These are phyloP conservation scores for Decorospora gaudefroyi DNA, from an alignment of 2,329 filamentous ascomycete species.

Conservation along the genomic window DNA sequence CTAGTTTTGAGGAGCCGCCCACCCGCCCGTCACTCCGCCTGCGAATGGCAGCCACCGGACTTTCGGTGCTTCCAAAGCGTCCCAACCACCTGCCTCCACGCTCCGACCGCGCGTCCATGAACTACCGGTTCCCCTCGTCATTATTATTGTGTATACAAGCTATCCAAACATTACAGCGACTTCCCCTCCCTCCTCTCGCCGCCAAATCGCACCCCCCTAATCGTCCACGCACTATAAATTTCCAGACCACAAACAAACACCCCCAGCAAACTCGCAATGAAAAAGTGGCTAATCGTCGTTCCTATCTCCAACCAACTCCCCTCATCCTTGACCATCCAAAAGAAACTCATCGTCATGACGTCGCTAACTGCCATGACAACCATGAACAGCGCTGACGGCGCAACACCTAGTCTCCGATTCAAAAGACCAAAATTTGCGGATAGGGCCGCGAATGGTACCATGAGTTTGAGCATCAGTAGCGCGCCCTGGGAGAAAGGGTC, in stretches of 20 bases:
- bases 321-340: conserved; percentile 96
- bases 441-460: conserved; percentile 91
- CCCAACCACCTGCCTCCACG: neutral
- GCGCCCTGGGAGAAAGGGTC: conserved; percentile 91
- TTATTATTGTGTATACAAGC: no score
- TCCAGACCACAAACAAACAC: conserved; percentile 90
- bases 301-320: conserved; percentile 98
- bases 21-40: no score
- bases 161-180: conserved; percentile 1
- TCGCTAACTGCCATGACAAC: conserved; percentile 83
- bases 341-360: conserved; percentile 91
- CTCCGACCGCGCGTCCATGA: neutral
- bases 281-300: conserved; percentile 93
- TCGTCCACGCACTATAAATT: conserved; percentile 80
- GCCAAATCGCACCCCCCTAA: conserved; percentile 74
- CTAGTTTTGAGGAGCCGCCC: no score
- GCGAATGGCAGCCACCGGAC: no score
- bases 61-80: no score
- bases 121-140: neutral
- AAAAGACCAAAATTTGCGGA: conserved; percentile 93
- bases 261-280: conserved; percentile 85
- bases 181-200: conserved; percentile 25
- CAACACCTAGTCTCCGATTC: conserved; percentile 80
- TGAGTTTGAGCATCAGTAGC: conserved; percentile 82
- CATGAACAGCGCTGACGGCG: conserved; percentile 91